A percentile compares a stretch with the other conserved stretches of the same genome.
Conservation (phyloP, 2,329 filamentous ascomycete genomes). For the Apiospora marii region DNA sequence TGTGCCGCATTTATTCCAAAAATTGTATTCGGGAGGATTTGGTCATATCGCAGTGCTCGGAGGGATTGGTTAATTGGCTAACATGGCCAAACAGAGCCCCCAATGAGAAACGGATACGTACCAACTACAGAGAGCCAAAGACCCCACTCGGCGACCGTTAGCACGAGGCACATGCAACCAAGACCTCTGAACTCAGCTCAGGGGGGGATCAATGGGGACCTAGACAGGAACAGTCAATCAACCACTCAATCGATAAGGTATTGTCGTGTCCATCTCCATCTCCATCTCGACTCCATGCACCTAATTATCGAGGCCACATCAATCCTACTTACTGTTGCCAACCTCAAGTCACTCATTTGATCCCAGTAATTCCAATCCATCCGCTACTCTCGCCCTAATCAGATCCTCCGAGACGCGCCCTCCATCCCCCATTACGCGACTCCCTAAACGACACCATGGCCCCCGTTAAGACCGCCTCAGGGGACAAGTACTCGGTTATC, state of each 20-base stretch:
- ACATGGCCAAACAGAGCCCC: too few species aligned
- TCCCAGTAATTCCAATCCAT: constrained; percentile 5
- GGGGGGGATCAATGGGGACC: neutral
- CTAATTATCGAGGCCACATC: constrained; percentile 10
- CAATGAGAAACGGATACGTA: too few species aligned
- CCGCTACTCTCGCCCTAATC: neutral
- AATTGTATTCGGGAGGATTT: neutral
- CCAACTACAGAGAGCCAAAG: too few species aligned
- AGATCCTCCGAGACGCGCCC: neutral
- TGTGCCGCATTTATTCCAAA: too few species aligned
- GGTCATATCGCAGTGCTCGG: too few species aligned
- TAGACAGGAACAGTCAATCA: neutral
- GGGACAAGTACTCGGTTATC: constrained; percentile 94
- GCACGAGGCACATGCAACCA: too few species aligned
- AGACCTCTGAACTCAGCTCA: neutral
- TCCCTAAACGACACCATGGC: constrained; percentile 51
- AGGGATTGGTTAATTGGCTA: too few species aligned
- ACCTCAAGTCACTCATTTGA: constrained; percentile 10
- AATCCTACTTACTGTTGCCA: constrained; percentile 7
- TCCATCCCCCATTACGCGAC: neutral
- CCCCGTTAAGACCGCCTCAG: constrained; percentile 47
- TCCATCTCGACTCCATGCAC: constrained; percentile 1
- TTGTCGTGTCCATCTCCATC: constrained; percentile 6
- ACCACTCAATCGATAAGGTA: neutral
- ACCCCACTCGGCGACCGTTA: too few species aligned